A percentile compares a stretch with the other conserved stretches of the same genome.
Evolutionary conservation across 2,329 filamentous ascomycete species (phyloP).

Genomic region (Decorospora gaudefroyi): DNA sequence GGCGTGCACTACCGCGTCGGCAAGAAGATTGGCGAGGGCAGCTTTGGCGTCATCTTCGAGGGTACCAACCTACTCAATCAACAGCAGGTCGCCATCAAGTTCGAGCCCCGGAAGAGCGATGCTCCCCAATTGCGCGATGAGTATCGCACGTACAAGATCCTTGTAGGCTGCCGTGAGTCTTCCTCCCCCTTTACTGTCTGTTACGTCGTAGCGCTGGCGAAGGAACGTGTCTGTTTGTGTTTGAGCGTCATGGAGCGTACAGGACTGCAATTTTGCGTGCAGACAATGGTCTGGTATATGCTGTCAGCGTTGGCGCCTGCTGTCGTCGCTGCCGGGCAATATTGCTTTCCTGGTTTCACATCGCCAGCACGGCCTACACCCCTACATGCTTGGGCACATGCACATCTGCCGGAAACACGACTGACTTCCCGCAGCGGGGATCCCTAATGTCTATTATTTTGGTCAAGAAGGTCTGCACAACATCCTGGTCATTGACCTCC

Average conservation of each 20-base stretch:
- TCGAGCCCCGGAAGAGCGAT: constrained; percentile 98
- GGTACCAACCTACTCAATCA: constrained; percentile 98
- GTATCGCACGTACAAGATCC: constrained; percentile 98
- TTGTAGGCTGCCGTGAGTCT: constrained; percentile 95
- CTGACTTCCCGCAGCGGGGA: constrained; percentile 69
- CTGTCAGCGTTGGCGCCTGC: too few species aligned
- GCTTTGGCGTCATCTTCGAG: constrained; percentile 98
- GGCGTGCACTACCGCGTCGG: constrained; percentile 98
- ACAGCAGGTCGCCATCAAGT: constrained; percentile 99
- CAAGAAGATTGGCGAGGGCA: constrained; percentile 99
- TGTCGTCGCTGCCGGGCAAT: not conserved
- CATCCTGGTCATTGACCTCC: constrained; percentile 95
- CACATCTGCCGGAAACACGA: not conserved
- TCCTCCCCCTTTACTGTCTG: constrained; percentile 20
- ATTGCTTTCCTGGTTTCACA: not conserved
- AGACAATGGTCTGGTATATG: too few species aligned
- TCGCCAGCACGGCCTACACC: not conserved
- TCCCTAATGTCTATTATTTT: constrained; percentile 99
- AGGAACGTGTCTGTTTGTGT: not conserved
- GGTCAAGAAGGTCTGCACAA: constrained; percentile 98
- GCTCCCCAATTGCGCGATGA: constrained; percentile 97
- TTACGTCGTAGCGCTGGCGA: not conserved
- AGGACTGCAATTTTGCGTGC: too few species aligned
- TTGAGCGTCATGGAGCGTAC: too few species aligned
- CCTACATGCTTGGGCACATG: not conserved